Percentiles rank a stretch among this genome's conserved stretches.
Evolutionary conservation across 164 flowering plant species (phyloP).

Genomic region (Litsea cubeba): DNA sequence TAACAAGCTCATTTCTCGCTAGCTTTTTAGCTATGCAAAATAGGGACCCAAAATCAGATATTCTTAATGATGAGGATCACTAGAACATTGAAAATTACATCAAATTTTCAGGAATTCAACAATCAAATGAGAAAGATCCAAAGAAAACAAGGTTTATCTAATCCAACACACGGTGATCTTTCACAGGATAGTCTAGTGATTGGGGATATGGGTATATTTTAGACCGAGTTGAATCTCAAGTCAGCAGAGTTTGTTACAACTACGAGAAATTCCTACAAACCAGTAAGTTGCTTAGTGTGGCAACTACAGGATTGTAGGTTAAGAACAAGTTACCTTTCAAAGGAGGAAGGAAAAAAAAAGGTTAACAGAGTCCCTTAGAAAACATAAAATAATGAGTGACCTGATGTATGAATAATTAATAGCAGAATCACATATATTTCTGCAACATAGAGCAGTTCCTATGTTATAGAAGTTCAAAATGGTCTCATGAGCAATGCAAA

Average conservation of each 20-base stretch:
- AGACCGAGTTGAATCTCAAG: background rate
- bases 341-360: no score
- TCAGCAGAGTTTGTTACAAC: no score
- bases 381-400: no score
- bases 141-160: background rate
- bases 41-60: background rate
- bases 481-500: background rate
- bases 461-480: background rate
- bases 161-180: background rate
- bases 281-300: no score
- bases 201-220: background rate
- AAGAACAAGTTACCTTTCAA: no score
- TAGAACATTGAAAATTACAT: background rate
- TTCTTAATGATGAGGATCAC: background rate
- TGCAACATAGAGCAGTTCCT: no score
- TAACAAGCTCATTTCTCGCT: conserved; percentile 93
- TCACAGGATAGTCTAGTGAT: background rate
- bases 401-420: no score
- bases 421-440: no score
- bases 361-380: no score
- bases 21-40: conserved; percentile 60
- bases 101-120: background rate
- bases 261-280: no score
- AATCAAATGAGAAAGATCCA: background rate
- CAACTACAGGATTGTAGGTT: no score